Evolutionary conservation across 78 protist genomes (phyloP), one percentile per base, ranked within the genome.

Genomic region (Trichosphaerium sp.): DNA sequence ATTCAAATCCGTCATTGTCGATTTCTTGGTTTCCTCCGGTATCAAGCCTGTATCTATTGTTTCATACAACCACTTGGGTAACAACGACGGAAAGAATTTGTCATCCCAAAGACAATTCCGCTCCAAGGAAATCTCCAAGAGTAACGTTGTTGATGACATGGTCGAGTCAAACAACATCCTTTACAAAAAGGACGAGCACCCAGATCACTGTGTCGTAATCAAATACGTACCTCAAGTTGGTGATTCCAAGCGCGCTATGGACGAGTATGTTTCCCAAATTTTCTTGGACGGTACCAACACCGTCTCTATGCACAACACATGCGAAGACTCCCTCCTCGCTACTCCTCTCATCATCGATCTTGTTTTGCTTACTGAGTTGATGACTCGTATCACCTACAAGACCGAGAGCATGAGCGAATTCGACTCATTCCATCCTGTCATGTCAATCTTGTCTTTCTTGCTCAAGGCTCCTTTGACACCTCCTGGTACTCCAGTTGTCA

Each of bases 211-310:
- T 63, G 91, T 94, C 34, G 98, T 97, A 54, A 97, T 97, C 88
- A 97, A 97, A 84, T 97, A 97, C 83, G 90, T 94, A 28, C 99
- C 99, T 44, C 59, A 58, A 81, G 99, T 97, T 18, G 97, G 95
- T n/a, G 99, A 97, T 83, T 63, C 85, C 80, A 96, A 97, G 96
- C 77, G 99, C 48, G 99, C 99, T 28, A 69, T 97, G 88, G 99
- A 97, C 80, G 99, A 97, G 78, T 96, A 94, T 84, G 65, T 71
- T 49, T 83, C 91, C 1, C 77, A 81, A 54, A 94, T 97, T 69
- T 91, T 90, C 89, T 82, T 95, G 97, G 94, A 94, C 49, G 99
- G 99, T 38, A 56, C 37, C 71, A 88, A 94, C 87, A 94, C 98
- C 52, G 69, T 84, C 68, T 71, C 72, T 67, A 73, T 83, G 68